These are phyloP conservation scores for Cladosporium sp. DNA, from an alignment of 2,329 filamentous ascomycete species.

Conservation along the genomic window DNA sequence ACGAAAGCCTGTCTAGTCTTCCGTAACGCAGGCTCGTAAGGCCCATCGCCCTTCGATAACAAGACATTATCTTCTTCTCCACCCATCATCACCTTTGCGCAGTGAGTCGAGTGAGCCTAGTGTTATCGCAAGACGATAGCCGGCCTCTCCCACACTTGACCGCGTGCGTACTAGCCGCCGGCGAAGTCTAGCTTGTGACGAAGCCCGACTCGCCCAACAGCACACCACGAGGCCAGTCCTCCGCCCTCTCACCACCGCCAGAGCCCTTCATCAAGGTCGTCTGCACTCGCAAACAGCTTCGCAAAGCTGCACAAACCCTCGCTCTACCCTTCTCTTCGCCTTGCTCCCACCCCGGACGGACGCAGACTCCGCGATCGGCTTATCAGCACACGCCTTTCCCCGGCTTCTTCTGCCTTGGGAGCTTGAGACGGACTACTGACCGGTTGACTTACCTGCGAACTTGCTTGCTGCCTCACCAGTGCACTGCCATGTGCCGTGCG, in stretches of 20 bases:
- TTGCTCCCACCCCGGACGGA: background rate
- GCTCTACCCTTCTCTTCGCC: background rate
- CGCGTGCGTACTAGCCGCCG: constrained; percentile 12
- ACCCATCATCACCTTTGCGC: background rate
- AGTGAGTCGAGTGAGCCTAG: too few species aligned
- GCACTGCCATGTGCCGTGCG: constrained; percentile 18
- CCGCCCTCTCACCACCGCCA: background rate
- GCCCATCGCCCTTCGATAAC: background rate
- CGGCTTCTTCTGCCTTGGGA: constrained; percentile 1
- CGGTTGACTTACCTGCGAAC: constrained; percentile 11
- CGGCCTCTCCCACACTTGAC: constrained; percentile 3
- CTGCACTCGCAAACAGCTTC: constrained; percentile 5
- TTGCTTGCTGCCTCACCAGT: constrained; percentile 14
- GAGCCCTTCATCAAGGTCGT: constrained; percentile 15
- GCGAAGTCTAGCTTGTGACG: constrained; percentile 10
- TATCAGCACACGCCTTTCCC: constrained; percentile 15
- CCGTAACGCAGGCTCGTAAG: background rate
- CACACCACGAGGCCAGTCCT: constrained; percentile 9
- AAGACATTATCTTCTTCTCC: background rate
- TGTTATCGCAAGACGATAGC: constrained; percentile 7
- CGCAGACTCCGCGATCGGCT: constrained; percentile 13
- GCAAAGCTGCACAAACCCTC: constrained; percentile 12
- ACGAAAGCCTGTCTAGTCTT: constrained; percentile 1
- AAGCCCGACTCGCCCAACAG: constrained; percentile 6
- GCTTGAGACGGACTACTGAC: constrained; percentile 4